A percentile compares a stretch with the other conserved stretches of the same genome.
Conservation (phyloP, 495 filamentous ascomycete species). For the Tuber calosporum region DNA sequence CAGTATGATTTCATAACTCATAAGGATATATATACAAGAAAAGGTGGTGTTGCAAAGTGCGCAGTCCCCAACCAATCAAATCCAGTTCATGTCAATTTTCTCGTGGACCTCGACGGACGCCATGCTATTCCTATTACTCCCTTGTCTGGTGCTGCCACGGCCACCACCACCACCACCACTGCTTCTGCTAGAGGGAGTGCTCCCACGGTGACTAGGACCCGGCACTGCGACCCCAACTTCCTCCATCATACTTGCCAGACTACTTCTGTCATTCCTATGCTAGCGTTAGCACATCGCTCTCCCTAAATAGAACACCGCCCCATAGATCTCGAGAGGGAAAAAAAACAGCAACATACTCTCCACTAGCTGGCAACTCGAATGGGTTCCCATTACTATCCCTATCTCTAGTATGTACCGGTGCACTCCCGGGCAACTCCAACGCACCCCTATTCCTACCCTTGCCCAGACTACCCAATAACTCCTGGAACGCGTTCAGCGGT, state of each 20-base stretch:
- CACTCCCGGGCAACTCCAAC: not conserved
- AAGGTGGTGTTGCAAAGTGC: not conserved
- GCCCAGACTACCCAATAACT: constrained; percentile 17
- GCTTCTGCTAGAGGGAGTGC: not conserved
- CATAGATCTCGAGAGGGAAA: not conserved
- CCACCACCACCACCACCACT: not conserved
- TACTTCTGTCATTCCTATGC: not conserved
- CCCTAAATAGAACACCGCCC: not conserved
- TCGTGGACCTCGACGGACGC: not conserved
- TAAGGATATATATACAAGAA: not conserved
- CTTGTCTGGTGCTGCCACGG: not conserved
- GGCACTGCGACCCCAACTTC: not conserved
- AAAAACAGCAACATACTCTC: not conserved
- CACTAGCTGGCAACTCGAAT: constrained; percentile 14
- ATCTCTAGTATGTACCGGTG: not conserved
- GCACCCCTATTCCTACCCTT: constrained; percentile 8
- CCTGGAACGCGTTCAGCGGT: constrained; percentile 9
- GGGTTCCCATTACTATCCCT: constrained; percentile 22
- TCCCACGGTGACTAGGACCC: not conserved
- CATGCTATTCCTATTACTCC: constrained; percentile 12
- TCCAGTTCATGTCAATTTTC: constrained; percentile 21
- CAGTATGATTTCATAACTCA: not conserved
- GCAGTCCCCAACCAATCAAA: constrained; percentile 6
- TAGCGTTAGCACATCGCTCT: not conserved
- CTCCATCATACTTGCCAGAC: not conserved